Evolutionary conservation across 2,329 filamentous ascomycete genomes (phyloP), one percentile per base, ranked within the genome.

Genomic region (Zasmidium cellare): DNA sequence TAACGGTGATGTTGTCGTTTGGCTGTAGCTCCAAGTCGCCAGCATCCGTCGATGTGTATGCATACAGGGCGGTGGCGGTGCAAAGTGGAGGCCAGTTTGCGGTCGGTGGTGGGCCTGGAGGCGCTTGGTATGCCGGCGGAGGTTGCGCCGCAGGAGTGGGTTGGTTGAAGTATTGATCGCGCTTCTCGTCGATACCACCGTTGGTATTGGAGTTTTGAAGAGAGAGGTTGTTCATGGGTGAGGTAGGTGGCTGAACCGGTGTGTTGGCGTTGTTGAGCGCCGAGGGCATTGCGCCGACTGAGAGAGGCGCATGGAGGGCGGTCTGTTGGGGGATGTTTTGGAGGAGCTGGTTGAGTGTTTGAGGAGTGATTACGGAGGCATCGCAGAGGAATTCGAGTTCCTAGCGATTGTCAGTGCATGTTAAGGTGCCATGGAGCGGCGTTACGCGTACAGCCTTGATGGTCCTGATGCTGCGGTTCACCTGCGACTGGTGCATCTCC

Each of bases 361-460:
- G 78, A 59, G 90, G 87, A 62, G 83, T 86, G 73, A 97, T 90
- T 70, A 92, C 82, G 65, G 87, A 87, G 70, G 89, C 86, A 74
- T 96, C 92, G 66, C 91, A 84, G 60, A 97, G 89, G 67, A 87
- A 89, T 76, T 96, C 92, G 60, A 97, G 89, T 79, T 97, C 92
- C 92, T 96, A 66, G 46, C 46, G 18, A 23, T 49, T 28, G 61
- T 72, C 60, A 69, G 60, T 22, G 22, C 48, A 41, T 48, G 50
- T 53, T 52, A 22, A 23, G 23, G 35, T 24, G 20, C 16, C 16
- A 12, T 9, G 18, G 22, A 51, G n/a, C 35, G 9, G n/a, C n/a
- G 19, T 52, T 52, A 57, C 47, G 73, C 85, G 67, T 80, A 92
- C 91, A 71, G 88, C 91, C 79, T 91, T 92, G 79, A 96, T 92